Evolutionary conservation across 768 basidiomycete genomes (phyloP).

Genomic region (Paxillus ammoniavirescens): DNA sequence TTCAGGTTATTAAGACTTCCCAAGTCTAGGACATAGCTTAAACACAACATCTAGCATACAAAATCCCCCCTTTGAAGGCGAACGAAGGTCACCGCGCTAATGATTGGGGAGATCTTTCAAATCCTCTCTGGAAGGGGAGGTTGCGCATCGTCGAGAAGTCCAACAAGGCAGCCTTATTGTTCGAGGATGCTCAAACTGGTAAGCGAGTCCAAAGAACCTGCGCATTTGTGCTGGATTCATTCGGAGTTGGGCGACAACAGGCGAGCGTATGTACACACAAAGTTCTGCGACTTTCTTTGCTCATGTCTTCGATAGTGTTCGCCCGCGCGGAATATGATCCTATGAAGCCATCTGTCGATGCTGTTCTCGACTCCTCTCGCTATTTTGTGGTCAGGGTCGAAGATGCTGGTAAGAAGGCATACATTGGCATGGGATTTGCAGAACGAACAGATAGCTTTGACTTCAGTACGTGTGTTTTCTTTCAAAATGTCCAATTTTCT

Average conservation of each 20-base stretch:
- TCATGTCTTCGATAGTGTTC: constrained; percentile 58
- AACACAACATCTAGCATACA: constrained; percentile 63
- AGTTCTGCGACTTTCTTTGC: constrained; percentile 8
- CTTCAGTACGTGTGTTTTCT: constrained; percentile 62
- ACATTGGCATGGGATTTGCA: constrained; percentile 90
- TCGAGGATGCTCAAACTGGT: constrained; percentile 85
- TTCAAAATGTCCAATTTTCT: constrained; percentile 1
- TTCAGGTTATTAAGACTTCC: constrained; percentile 57
- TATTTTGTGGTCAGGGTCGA: constrained; percentile 94
- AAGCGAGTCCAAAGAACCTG: constrained; percentile 22
- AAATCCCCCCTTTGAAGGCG: constrained; percentile 81
- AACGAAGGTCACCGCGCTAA: constrained; percentile 91
- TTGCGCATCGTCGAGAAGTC: constrained; percentile 82
- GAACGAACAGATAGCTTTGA: constrained; percentile 90
- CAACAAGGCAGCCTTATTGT: constrained; percentile 61
- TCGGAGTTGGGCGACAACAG: constrained; percentile 30
- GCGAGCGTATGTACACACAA: constrained; percentile 57
- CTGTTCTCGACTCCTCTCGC: constrained; percentile 92
- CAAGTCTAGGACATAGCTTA: constrained; percentile 15
- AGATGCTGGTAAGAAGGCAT: constrained; percentile 83
- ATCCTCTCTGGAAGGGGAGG: constrained; percentile 90
- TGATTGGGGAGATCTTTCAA: constrained; percentile 85
- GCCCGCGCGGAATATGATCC: constrained; percentile 83
- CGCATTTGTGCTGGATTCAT: constrained; percentile 3
- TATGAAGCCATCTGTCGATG: constrained; percentile 81